Evolutionary conservation across 1,284 basidiomycete species (phyloP), one percentile per base, ranked within the genome.

Genomic region (Earliella scabrosa): DNA sequence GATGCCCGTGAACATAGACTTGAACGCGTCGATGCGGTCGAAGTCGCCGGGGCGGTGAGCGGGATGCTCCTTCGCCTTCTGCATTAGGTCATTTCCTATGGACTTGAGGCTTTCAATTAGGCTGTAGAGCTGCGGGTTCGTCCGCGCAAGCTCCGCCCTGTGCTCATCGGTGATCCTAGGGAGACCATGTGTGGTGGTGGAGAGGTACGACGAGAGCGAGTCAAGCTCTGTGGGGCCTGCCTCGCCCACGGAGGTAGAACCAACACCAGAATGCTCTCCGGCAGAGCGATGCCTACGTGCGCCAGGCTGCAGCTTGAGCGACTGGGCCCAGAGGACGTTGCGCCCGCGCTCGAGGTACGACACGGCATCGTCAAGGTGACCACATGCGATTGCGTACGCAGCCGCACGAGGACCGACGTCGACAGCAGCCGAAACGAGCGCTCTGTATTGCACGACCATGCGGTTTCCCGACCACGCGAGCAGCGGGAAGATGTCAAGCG

Each of bases 351-450:
- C 54, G 20, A 56, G 38, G 38, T 46, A 51, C 16, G 48, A 16
- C 13, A 56, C 23, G 4, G 54, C 54, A 16, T 50, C 51, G n/a
- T 57, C 50, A 6, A 49, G 27, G 2, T 27, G 32, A 4, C 55
- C 55, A 23, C 45, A 52, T 4, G 39, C 39, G n/a, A 52, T 48
- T 3, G 55, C 50, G 21, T 50, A 49, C 6, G 55, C 55, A n/a
- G 55, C 55, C 8, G 55, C 55, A 41, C 55, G 47, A 2, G 50
- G 50, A 3, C 50, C 55, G 11, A 57, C 36, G 26, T 57, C 55
- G 6, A 31, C 34, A 5, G 45, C 38, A 1, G 40, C 38, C 26
- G 41, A 41, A 5, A 39, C 41, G 4, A 57, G 55, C 2, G 41
- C 44, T 34, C 23, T 52, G 24, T 52, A 52, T 43, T 52, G 55